phyloP scores from a whole-genome alignment of 2,329 filamentous ascomycete genomes.

The Colletotrichum melonis region DNA sequence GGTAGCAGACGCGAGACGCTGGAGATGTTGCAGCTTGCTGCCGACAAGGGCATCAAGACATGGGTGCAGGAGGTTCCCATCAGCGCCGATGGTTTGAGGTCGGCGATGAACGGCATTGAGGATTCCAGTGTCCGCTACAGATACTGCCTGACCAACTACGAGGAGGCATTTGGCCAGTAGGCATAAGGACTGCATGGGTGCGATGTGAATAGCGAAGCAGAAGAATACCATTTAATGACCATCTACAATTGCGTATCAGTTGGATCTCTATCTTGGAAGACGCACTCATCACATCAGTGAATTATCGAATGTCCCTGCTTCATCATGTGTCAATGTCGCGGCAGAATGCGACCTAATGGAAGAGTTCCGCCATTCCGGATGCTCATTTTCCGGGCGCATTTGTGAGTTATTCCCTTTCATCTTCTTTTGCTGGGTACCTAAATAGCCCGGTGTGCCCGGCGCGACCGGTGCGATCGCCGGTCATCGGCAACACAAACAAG shows the following conservation, averaged over 20 bases:
- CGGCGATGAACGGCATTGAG: slow-evolving; percentile 76
- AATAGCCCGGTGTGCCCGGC: too few species aligned
- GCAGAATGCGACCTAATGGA: neutral
- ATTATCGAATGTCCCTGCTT: neutral
- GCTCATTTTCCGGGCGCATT: neutral
- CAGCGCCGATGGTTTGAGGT: slow-evolving; percentile 75
- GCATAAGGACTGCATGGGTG: neutral
- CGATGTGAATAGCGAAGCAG: slow-evolving; percentile 18
- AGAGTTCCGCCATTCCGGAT: neutral
- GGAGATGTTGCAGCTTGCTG: slow-evolving; percentile 78
- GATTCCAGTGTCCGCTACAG: slow-evolving; percentile 80
- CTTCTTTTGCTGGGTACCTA: too few species aligned
- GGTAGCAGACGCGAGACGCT: slow-evolving; percentile 77
- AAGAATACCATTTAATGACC: slow-evolving; percentile 25
- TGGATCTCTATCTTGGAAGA: too few species aligned
- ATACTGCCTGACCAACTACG: slow-evolving; percentile 78
- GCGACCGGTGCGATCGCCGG: neutral
- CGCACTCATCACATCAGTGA: too few species aligned
- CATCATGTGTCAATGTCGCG: neutral
- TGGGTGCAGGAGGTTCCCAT: slow-evolving; percentile 83
- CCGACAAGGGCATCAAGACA: slow-evolving; percentile 74
- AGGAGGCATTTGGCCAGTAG: slow-evolving; percentile 72
- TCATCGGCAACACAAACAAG: slow-evolving; percentile 6
- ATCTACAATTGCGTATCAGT: too few species aligned
- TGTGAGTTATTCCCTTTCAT: too few species aligned